Evolutionary conservation across 768 basidiomycete genomes (phyloP).

Genomic region (Serpula lacrymans): DNA sequence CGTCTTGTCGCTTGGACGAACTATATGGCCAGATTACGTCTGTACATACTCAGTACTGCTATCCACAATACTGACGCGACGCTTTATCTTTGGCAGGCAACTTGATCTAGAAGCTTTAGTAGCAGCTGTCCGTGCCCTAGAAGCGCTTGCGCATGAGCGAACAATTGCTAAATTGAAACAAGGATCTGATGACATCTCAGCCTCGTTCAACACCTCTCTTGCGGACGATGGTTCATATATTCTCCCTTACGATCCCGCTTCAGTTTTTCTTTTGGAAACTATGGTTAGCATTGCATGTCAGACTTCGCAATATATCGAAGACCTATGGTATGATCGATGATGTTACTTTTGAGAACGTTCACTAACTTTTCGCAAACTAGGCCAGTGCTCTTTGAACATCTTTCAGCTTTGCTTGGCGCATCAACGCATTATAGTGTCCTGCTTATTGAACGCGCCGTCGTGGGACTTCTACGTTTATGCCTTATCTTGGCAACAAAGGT

Average conservation of each 20-base stretch:
- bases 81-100: constrained; percentile 45
- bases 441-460: constrained; percentile 91
- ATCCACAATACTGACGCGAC: neutral
- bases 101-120: constrained; percentile 77
- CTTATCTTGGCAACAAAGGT: constrained; percentile 79
- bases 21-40: constrained; percentile 92
- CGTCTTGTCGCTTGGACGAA: constrained; percentile 90
- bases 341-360: neutral
- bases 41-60: constrained; percentile 35
- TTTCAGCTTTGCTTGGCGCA: constrained; percentile 74
- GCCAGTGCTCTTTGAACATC: constrained; percentile 93
- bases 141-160: constrained; percentile 86
- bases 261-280: constrained; percentile 90
- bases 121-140: constrained; percentile 81
- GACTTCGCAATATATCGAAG: constrained; percentile 73
- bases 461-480: constrained; percentile 83
- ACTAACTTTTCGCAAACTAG: constrained; percentile 43
- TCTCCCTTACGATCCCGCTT: constrained; percentile 91
- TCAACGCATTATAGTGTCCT: constrained; percentile 84
- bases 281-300: constrained; percentile 89
- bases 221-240: constrained; percentile 46
- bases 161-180: constrained; percentile 77
- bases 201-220: constrained; percentile 28
- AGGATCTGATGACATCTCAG: constrained; percentile 56
- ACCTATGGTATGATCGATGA: constrained; percentile 68